Evolutionary conservation across 306 rosid genomes (phyloP), one percentile per base, ranked within the genome.

Genomic region (Lagenaria siceraria): DNA sequence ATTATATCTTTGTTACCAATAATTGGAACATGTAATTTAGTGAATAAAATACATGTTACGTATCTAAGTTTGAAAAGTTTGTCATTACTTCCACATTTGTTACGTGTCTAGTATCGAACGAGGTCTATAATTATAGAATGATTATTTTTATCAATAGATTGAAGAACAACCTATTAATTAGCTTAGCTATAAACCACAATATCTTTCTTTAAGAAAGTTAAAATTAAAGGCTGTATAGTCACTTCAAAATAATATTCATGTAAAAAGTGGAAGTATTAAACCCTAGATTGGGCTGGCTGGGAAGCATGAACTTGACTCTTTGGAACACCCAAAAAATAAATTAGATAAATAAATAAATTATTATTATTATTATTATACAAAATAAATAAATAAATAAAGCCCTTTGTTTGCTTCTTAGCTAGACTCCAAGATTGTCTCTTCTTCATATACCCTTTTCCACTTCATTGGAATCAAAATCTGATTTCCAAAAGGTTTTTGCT

Each of bases 391-490:
- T 5, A 18, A 54, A 54, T 19, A 19, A 54, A 24, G 27, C 27
- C n/a, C 22, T 63, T 17, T 63, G 10, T 63, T 33, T 63, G 70
- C 42, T 17, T 65, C 51, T 65, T 65, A 65, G 73, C 73, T 65
- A 65, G 29, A 65, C 73, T 65, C 73, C 73, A 65, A 40, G 35
- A 42, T 68, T 64, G 70, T 35, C 68, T 61, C 68, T 61, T 61
- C 12, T 29, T 8, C 38, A 35, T 64, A 64, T 64, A 64, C 72
- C 48, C 46, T 64, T 64, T 36, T 64, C 72, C 72, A 64, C 72
- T 64, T 64, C 49, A 8, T 35, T 24, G 17, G 72, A 64, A 65
- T 65, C 72, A 65, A 65, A 65, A 35, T 18, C 19, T 19, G 12
- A 33, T 33, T 35, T 18, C 15, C 53, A 38, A 68, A 68, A 68